phyloP scores from a whole-genome alignment of 768 basidiomycete genomes.

The Rickenella mellea region DNA sequence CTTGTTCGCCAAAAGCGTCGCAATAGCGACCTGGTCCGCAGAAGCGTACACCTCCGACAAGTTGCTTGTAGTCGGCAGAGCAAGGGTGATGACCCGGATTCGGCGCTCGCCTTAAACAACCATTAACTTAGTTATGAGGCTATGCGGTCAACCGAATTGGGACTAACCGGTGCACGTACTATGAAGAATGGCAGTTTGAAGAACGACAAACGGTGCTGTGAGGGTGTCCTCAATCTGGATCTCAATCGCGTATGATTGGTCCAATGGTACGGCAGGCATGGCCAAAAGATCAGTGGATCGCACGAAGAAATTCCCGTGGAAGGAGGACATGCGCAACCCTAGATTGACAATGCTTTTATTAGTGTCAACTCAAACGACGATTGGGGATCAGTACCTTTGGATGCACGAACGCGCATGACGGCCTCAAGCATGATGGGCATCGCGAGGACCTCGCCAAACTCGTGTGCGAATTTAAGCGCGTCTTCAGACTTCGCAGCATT shows the following conservation, averaged over 20 bases:
- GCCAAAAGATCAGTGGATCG: constrained; percentile 94
- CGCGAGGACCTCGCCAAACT: constrained; percentile 87
- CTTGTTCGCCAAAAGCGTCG: constrained; percentile 81
- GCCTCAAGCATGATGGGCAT: constrained; percentile 95
- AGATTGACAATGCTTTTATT: neutral
- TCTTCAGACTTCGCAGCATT: constrained; percentile 92
- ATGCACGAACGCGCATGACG: constrained; percentile 97
- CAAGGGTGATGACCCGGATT: constrained; percentile 83
- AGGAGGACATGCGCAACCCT: constrained; percentile 92
- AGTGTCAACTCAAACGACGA: too few species aligned
- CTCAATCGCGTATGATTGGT: constrained; percentile 94
- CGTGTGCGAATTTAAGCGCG: constrained; percentile 96
- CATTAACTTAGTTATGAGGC: neutral
- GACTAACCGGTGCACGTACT: constrained; percentile 79
- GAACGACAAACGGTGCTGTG: constrained; percentile 81
- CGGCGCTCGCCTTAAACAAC: constrained; percentile 57
- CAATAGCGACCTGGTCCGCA: constrained; percentile 81
- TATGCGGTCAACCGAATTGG: neutral
- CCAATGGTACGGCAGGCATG: constrained; percentile 93
- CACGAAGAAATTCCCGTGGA: constrained; percentile 99
- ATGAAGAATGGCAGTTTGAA: constrained; percentile 92
- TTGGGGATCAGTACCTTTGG: too few species aligned
- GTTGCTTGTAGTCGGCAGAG: constrained; percentile 80
- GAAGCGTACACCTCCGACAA: constrained; percentile 86
- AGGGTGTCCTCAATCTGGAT: constrained; percentile 93